Percentiles rank a stretch among this genome's conserved stretches.
phyloP scores from a whole-genome alignment of 2,329 filamentous ascomycete genomes.

The Sporothrix mexicana region DNA sequence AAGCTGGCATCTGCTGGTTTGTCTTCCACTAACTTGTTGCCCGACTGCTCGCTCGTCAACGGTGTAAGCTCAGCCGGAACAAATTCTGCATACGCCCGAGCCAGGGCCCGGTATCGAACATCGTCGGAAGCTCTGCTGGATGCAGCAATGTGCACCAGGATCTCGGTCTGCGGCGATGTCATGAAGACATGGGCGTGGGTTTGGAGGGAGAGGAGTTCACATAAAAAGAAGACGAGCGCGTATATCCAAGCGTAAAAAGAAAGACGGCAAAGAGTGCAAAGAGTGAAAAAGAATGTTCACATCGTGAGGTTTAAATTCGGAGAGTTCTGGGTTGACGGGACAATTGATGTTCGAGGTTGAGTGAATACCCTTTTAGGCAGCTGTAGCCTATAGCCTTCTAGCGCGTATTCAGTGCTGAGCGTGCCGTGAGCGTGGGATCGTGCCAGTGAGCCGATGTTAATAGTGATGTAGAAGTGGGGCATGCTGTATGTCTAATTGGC shows the following conservation, averaged over 20 bases:
- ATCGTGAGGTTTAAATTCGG: not conserved
- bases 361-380: conserved; percentile 21
- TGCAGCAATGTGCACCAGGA: conserved; percentile 62
- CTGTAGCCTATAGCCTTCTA: conserved; percentile 24
- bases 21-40: too few relatives aligned
- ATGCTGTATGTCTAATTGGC: too few relatives aligned
- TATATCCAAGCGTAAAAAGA: not conserved
- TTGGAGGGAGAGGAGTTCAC: not conserved
- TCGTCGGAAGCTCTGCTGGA: conserved; percentile 57
- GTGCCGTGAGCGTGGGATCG: not conserved
- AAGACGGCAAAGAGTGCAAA: not conserved
- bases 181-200: conserved; percentile 32
- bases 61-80: too few relatives aligned
- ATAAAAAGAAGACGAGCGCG: too few relatives aligned
- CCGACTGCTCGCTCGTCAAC: conserved; percentile 40
- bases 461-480: conserved; percentile 7
- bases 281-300: not conserved
- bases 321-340: conserved; percentile 32
- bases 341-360: conserved; percentile 4
- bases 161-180: conserved; percentile 51
- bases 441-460: not conserved
- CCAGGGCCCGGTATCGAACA: conserved; percentile 55
- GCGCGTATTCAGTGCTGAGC: not conserved
- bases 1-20: too few relatives aligned
- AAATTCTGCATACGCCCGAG: conserved; percentile 59